Evolutionary conservation across 768 basidiomycete genomes (phyloP), one percentile per base, ranked within the genome.

Genomic region (Psilocybe cyanescens): DNA sequence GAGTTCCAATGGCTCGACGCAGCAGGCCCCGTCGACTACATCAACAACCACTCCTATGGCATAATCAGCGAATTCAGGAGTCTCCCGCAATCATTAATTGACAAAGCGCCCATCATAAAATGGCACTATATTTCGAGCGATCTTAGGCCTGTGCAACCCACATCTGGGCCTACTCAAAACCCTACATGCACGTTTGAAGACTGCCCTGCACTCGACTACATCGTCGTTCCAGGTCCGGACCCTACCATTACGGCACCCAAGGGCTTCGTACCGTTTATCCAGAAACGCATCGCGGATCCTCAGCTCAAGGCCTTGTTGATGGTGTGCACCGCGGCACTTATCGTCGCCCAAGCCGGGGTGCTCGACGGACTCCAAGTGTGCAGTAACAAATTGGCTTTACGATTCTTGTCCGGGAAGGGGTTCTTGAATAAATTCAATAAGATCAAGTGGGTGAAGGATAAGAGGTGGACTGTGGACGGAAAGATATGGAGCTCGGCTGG

Each of bases 401-500:
- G 57, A 8, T 31, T 14, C 2, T 24, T 66, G 4, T 63, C 66
- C 3, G 8, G 63, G 16, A 53, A 35, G 1, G 67, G 67, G 2
- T 4, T 19, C n/a, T 59, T 70, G 14, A 12, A 44, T 68, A 48
- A 44, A 66, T 39, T 39, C 53, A 66, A 60, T 46, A 69, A 69
- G 16, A 68, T 72, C 31, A 67, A 69, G 24, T 72, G 71, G 71
- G 59, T 72, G 0, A 67, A 66, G 4, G 67, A 72, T 41, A 65
- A 52, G 57, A 62, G 72, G 14, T 72, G 68, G 65, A 57, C 62
- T 6, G 53, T 65, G 11, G 72, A 72, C 49, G 67, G 72, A 19
- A 71, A 70, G 64, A 47, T 72, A 1, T 72, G 72, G 72, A 72
- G 70, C 29, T 61, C 67, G 1, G 72, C 67, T 2, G 72, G 70